phyloP scores from a whole-genome alignment of 2,329 filamentous ascomycete genomes.

The Scedosporium boydii region DNA sequence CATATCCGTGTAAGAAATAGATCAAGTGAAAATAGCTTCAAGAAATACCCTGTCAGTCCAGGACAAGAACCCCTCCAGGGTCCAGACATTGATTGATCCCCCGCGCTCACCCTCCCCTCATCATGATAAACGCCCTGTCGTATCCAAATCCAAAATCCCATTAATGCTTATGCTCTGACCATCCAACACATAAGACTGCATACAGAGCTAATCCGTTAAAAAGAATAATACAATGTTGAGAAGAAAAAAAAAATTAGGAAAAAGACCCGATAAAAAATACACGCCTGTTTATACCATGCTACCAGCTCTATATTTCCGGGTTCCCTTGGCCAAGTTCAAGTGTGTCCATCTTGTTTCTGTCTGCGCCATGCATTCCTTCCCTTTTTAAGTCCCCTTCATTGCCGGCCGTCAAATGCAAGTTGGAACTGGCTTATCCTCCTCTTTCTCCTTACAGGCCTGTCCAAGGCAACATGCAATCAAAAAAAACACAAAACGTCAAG shows the following conservation, averaged over 20 bases:
- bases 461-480: background rate
- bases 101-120: background rate
- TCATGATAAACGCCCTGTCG: background rate
- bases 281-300: background rate
- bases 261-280: background rate
- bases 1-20: no score
- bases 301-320: background rate
- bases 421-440: background rate
- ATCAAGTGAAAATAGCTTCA: no score
- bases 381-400: background rate
- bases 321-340: background rate
- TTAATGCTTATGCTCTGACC: no score
- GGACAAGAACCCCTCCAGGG: no score
- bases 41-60: no score
- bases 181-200: no score
- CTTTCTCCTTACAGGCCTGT: background rate
- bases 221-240: background rate
- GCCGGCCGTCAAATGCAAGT: background rate
- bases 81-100: background rate
- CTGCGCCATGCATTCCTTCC: background rate
- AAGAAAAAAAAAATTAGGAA: background rate
- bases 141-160: no score
- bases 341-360: background rate
- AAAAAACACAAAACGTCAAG: background rate
- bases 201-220: background rate